Base-by-base conservation (phyloP, 176 grass and related monocot species). In the Olyra latifolia region DNA sequence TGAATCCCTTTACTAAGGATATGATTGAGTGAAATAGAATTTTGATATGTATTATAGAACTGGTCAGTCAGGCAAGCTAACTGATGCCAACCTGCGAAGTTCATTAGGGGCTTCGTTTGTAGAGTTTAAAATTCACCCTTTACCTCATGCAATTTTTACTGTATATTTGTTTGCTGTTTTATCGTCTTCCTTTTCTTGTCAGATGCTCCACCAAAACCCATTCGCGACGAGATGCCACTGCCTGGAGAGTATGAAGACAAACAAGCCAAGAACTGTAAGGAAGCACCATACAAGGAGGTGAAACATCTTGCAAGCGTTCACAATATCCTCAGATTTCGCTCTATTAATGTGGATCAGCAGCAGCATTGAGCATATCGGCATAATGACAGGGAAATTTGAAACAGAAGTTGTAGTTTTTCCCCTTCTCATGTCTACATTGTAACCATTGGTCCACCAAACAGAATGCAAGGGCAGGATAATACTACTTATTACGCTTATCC, bases 271-370 rank as follows among this genome's bases (percentile, higher is more conserved):
- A 82, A 77, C 62, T 47, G 59, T 0, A 87, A 80, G 46, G 69
- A 86, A 80, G 84, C 35, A 73, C 61, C 67, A 24, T 52, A 62
- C 8, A 91, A 99, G 55, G 77, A 99, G 44, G 87, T 93, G 62
- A 99, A 93, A 40, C 88, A 91, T 62, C 79, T 91, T 4, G 84
- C 90, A 28, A 93, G 79, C 61, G 78, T 95, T 79, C 77, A 91
- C 42, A 93, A 93, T 52, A 75, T 89, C 75, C 90, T 95, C 19
- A 99, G 85, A 62, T 99, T 99, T 40, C 88, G 78, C 28, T 62
- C 72, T 14, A n/a, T 62, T 16, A 48, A 35, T 6, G 79, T 65
- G 16, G 86, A 84, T 28, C 46, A 48, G 43, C 55, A 62, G 46
- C 56, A 64, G 46, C 55, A 16, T n/a, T 48, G 40, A 63, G 12